Base-by-base conservation (phyloP, 2,329 filamentous ascomycete genomes). In the Beauveria australis region DNA sequence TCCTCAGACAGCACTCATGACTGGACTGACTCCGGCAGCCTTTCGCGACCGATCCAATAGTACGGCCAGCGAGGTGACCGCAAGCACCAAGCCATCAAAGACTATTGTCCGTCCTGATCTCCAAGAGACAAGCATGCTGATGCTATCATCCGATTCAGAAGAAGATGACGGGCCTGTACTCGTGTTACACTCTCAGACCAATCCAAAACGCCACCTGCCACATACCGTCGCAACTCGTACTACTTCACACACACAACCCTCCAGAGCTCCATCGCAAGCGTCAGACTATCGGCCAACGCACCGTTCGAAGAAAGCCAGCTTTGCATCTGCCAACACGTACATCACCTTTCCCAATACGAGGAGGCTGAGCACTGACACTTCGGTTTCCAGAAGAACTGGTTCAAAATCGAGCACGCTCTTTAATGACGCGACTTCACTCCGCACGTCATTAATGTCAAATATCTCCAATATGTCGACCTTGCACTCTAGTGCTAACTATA, bases 281-380 rank as follows among this genome's bases (percentile, higher is more conserved):
- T 47, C 47, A 10, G 40, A 30, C 24, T 46, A 52, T 60, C 64
- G 22, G 51, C n/a, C 51, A 5, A 73, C 67, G 46, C 74, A 72
- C 53, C 69, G 72, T n/a, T 70, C 66, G 12, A 78, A 76, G 61
- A 71, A 73, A 14, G 67, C 76, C 5, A 79, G 73, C 47, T 75
- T 76, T 51, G 68, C 74, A 3, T 67, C 74, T 6, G 71, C 73
- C 2, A 75, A 73, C 16, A 77, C 78, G 30, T 77, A 76, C 63
- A 72, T 78, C 3, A 71, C 74, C 5, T 76, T 79, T 22, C 78
- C 76, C 1, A 67, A 66, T 26, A 64, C 14, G 26, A 55, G 44
- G 19, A 58, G 33, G 24, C 10, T 47, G 28, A 53, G 40, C 30
- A 53, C 26, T 19, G 40, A 40, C 16, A 47, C 57, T 18, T 49